Evolutionary conservation across 73 alveolate genomes (phyloP).

Genomic region (Paramecium pentaurelia): DNA sequence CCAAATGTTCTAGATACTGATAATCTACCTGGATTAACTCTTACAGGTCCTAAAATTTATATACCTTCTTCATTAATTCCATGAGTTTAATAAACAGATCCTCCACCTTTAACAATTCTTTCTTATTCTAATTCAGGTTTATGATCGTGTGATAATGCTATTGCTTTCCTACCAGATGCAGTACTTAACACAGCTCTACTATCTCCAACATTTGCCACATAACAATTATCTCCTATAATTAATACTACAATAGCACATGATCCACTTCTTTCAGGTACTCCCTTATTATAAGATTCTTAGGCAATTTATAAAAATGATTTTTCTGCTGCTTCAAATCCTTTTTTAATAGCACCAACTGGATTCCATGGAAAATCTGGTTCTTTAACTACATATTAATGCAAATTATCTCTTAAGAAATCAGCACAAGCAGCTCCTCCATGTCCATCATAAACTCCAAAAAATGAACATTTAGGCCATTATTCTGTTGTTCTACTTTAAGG

Average conservation of each 20-base stretch:
- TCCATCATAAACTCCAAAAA: constrained; percentile 98
- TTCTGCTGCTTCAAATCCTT: constrained; percentile 92
- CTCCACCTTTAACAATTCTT: constrained; percentile 90
- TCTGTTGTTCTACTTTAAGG: constrained; percentile 65
- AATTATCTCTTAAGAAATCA: constrained; percentile 91
- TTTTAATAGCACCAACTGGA: constrained; percentile 85
- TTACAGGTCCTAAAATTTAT: constrained; percentile 71
- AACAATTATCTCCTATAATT: constrained; percentile 83
- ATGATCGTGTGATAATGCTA: constrained; percentile 86
- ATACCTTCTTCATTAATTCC: background rate
- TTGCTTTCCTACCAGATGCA: constrained; percentile 68
- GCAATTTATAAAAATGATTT: constrained; percentile 81
- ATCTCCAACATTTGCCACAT: constrained; percentile 97
- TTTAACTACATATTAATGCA: constrained; percentile 77
- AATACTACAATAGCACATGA: constrained; percentile 91
- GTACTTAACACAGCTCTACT: constrained; percentile 84
- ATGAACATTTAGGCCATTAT: constrained; percentile 92
- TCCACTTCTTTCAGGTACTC: constrained; percentile 89
- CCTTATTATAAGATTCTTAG: constrained; percentile 69
- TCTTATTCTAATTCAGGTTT: constrained; percentile 91
- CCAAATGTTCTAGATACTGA: constrained; percentile 97
- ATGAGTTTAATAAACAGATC: constrained; percentile 76
- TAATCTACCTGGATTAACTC: constrained; percentile 93
- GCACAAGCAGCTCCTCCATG: constrained; percentile 98
- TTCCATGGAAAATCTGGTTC: constrained; percentile 76